These are phyloP conservation scores for Pittosporum tobira DNA, from an alignment of 129 eudicot genomes.

Conservation along the genomic window DNA sequence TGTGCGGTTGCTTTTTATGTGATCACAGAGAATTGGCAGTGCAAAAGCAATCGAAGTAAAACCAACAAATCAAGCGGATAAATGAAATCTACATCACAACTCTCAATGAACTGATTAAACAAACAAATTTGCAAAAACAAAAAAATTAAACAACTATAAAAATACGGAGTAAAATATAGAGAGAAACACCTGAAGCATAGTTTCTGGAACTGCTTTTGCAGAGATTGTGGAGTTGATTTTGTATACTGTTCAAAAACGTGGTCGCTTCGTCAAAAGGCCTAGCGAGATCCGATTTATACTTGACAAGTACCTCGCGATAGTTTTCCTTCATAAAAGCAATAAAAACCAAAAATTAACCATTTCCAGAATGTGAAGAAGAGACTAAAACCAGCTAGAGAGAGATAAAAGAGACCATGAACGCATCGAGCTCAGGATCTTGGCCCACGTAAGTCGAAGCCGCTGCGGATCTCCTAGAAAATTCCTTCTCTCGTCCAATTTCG, in stretches of 20 bases:
- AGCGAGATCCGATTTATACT: conserved; percentile 44
- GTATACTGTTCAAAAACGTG: conserved; percentile 37
- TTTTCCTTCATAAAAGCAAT: conserved; percentile 21
- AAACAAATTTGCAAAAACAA: neutral
- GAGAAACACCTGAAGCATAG: conserved; percentile 27
- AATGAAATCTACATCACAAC: conserved; percentile 13
- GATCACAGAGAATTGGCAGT: neutral
- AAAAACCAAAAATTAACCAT: neutral
- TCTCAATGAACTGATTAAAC: conserved; percentile 17
- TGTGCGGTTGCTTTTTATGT: neutral
- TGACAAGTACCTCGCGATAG: conserved; percentile 39
- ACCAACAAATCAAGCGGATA: neutral
- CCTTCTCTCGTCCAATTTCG: conserved; percentile 32
- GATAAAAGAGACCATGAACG: conserved; percentile 34
- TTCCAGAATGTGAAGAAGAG: neutral
- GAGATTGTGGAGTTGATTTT: conserved; percentile 42
- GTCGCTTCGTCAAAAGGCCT: conserved; percentile 54
- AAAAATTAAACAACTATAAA: neutral
- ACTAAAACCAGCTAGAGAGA: neutral
- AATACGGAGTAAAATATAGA: conserved; percentile 4
- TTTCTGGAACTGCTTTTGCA: conserved; percentile 35
- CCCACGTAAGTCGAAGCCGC: conserved; percentile 24
- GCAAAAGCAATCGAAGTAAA: neutral
- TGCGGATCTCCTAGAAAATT: conserved; percentile 17
- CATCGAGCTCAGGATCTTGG: conserved; percentile 60